Conservation (phyloP, 352 stramenopile species). For the Globisporangium nunn region DNA sequence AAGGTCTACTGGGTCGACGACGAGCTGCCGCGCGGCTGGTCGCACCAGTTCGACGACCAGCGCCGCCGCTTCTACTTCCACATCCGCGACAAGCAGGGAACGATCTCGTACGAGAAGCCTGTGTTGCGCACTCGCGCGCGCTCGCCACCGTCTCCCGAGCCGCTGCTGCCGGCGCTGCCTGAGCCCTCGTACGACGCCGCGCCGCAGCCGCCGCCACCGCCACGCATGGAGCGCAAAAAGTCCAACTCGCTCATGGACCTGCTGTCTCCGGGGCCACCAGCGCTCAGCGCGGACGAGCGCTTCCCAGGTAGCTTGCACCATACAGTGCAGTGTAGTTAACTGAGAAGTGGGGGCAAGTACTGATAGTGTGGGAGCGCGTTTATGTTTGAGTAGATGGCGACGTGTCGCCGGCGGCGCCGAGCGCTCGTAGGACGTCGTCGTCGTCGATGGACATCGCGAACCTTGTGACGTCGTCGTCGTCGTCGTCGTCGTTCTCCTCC, state of each 20-base stretch:
- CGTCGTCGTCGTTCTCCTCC: constrained; percentile 8
- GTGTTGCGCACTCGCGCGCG: constrained; percentile 19
- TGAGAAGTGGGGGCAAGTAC: not conserved
- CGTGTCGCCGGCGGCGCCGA: constrained; percentile 9
- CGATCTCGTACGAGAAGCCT: constrained; percentile 69
- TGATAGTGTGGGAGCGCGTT: not conserved
- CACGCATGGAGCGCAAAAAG: constrained; percentile 41
- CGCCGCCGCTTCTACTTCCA: constrained; percentile 67
- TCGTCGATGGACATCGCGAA: constrained; percentile 52
- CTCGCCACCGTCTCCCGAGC: constrained; percentile 21
- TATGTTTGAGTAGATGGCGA: constrained; percentile 7
- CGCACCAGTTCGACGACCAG: constrained; percentile 67
- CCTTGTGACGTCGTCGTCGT: constrained; percentile 30
- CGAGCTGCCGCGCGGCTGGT: constrained; percentile 72
- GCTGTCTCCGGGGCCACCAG: constrained; percentile 48
- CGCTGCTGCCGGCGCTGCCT: constrained; percentile 24
- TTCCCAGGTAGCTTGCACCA: constrained; percentile 17
- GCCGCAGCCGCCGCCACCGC: constrained; percentile 7
- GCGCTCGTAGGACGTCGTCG: constrained; percentile 5
- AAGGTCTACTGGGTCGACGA: constrained; percentile 84
- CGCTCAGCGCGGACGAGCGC: constrained; percentile 23
- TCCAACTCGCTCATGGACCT: constrained; percentile 76
- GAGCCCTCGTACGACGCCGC: constrained; percentile 34
- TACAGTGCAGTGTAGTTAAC: no score
- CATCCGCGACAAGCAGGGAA: constrained; percentile 59